Evolutionary conservation across 2,329 filamentous ascomycete genomes (phyloP).

Genomic region (Arthrobotrys musiformis): DNA sequence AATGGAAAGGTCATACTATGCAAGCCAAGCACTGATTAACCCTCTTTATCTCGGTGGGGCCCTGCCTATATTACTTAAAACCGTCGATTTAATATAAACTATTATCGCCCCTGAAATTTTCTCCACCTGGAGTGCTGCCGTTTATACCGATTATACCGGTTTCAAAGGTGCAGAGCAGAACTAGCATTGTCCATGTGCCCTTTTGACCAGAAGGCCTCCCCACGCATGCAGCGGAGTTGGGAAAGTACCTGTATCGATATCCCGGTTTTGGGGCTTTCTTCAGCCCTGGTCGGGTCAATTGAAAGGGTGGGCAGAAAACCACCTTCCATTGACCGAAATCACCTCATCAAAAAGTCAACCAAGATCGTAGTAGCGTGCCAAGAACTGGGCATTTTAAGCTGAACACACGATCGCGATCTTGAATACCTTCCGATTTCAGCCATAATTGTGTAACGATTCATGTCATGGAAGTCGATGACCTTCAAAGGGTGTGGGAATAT

Average conservation of each 20-base stretch:
- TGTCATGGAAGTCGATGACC: constrained; percentile 5
- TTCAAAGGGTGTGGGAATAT: constrained; percentile 2
- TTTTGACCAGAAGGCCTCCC: constrained; percentile 3
- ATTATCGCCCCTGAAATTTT: constrained; percentile 53
- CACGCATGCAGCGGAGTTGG: constrained; percentile 5
- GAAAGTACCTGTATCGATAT: background rate
- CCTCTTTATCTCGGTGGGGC: constrained; percentile 55
- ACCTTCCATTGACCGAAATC: constrained; percentile 1
- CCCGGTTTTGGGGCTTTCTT: constrained; percentile 4
- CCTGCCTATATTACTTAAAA: constrained; percentile 50
- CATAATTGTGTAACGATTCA: constrained; percentile 1
- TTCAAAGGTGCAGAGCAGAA: constrained; percentile 41
- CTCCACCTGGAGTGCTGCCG: constrained; percentile 51
- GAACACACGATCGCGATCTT: background rate
- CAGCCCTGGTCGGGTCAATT: constrained; percentile 28
- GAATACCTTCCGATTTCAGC: background rate
- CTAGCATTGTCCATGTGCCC: constrained; percentile 15
- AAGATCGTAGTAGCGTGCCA: constrained; percentile 17
- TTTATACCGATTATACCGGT: constrained; percentile 55
- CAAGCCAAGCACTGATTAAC: constrained; percentile 26
- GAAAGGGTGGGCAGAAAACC: constrained; percentile 5
- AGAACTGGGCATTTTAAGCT: constrained; percentile 14
- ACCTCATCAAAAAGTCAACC: constrained; percentile 25
- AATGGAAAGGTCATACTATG: constrained; percentile 21
- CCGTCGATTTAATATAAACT: constrained; percentile 50